A percentile compares a stretch with the other conserved stretches of the same genome.
Conservation (phyloP, 2,329 filamentous ascomycete genomes). For the Neopestalotiopsis rosae region DNA sequence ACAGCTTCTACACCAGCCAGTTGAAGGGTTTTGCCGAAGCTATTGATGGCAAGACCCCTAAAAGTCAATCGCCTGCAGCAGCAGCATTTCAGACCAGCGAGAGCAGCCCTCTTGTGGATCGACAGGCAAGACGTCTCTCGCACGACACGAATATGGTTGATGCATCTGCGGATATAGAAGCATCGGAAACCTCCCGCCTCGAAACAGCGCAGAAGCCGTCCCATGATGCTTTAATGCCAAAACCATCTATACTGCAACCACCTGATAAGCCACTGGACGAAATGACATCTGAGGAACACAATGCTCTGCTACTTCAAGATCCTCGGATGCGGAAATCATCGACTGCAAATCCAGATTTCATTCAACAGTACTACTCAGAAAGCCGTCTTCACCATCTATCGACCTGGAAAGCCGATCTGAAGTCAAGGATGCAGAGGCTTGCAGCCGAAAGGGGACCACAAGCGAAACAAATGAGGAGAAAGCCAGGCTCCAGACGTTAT, state of each 20-base stretch:
- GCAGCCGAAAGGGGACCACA: constrained; percentile 69
- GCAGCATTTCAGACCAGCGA: background rate
- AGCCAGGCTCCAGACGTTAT: constrained; percentile 74
- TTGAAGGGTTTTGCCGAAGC: constrained; percentile 49
- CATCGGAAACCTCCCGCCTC: background rate
- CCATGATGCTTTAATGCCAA: background rate
- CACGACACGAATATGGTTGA: background rate
- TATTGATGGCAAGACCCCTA: constrained; percentile 24
- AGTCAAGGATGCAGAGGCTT: constrained; percentile 83
- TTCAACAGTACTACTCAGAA: constrained; percentile 94
- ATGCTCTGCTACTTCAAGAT: constrained; percentile 81
- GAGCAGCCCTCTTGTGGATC: background rate
- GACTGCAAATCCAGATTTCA: constrained; percentile 89
- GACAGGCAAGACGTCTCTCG: background rate
- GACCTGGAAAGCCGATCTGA: constrained; percentile 94
- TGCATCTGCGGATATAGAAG: background rate
- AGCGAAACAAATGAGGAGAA: constrained; percentile 52
- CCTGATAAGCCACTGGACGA: constrained; percentile 29
- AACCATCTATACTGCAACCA: background rate
- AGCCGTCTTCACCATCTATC: constrained; percentile 94
- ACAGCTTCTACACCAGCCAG: constrained; percentile 82
- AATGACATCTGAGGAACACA: constrained; percentile 91
- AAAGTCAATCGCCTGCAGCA: constrained; percentile 10
- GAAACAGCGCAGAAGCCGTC: background rate
- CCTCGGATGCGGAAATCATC: constrained; percentile 87